Percentiles rank a stretch among this genome's conserved stretches.
phyloP scores from a whole-genome alignment of 805 yeast species.

The Cyberlindnera subsufficiens region DNA sequence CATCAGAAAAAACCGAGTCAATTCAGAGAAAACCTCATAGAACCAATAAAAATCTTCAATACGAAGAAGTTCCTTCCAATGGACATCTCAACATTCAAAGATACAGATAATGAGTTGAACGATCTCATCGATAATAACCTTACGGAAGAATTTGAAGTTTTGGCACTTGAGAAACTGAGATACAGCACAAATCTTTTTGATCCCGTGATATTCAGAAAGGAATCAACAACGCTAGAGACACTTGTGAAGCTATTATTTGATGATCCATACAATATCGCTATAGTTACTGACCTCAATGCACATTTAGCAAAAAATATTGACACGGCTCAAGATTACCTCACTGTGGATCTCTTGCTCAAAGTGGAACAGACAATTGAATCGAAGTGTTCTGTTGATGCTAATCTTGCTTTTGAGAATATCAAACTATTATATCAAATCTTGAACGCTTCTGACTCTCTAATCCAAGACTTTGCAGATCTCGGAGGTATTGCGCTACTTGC shows the following conservation, averaged over 20 bases:
- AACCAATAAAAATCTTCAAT: conserved; percentile 14
- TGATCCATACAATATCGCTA: background rate
- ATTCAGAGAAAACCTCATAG: conserved; percentile 6
- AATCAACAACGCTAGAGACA: background rate
- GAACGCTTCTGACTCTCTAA: background rate
- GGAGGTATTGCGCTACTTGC: conserved; percentile 16
- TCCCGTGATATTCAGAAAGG: conserved; percentile 3
- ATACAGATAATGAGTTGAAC: conserved; percentile 7
- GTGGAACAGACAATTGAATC: background rate
- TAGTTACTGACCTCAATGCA: background rate
- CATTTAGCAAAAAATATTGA: background rate
- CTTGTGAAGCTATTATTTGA: background rate
- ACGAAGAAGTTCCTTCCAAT: conserved; percentile 18
- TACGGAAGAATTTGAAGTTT: conserved; percentile 5
- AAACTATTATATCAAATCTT: conserved; percentile 1
- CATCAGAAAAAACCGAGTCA: background rate
- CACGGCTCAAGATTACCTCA: background rate
- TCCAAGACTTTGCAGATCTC: conserved; percentile 10
- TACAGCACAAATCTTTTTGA: conserved; percentile 11
- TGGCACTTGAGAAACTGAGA: conserved; percentile 7
- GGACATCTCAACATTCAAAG: conserved; percentile 14
- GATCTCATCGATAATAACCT: conserved; percentile 9
- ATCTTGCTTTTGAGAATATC: background rate
- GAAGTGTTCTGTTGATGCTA: background rate
- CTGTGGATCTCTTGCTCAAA: background rate